Conservation (phyloP, 257 asterid genomes). For the Buddleja alternifolia region DNA sequence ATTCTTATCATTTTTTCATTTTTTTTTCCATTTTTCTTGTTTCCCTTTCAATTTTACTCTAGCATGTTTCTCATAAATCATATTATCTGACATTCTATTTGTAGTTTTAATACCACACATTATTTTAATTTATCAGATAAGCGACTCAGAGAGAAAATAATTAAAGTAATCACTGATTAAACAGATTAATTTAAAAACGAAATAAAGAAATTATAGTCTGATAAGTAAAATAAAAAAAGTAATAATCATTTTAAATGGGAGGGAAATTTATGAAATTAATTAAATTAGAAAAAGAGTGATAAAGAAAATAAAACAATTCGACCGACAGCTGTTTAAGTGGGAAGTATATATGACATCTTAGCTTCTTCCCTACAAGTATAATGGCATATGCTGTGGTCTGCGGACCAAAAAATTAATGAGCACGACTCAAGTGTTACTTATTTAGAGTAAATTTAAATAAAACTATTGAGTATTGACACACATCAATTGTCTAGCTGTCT, state of each 20-base stretch:
- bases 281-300: not conserved
- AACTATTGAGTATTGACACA: too few species aligned
- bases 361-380: constrained; percentile 21
- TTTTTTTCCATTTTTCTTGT: too few species aligned
- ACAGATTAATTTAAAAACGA: too few species aligned
- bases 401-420: constrained; percentile 21
- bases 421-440: not conserved
- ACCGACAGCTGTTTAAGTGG: constrained; percentile 25
- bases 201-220: not conserved
- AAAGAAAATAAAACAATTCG: not conserved
- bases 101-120: too few species aligned
- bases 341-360: constrained; percentile 19
- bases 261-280: not conserved
- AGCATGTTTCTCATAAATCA: too few species aligned
- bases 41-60: too few species aligned
- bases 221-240: not conserved
- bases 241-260: not conserved
- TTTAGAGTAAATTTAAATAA: too few species aligned
- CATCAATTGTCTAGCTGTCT: constrained; percentile 5
- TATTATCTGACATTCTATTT: too few species aligned
- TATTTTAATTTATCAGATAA: too few species aligned
- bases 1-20: too few species aligned
- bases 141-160: too few species aligned
- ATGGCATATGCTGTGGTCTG: constrained; percentile 32
- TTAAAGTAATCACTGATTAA: too few species aligned